Conservation (phyloP, 176 grass and related monocot species). For the Guadua angustifolia region DNA sequence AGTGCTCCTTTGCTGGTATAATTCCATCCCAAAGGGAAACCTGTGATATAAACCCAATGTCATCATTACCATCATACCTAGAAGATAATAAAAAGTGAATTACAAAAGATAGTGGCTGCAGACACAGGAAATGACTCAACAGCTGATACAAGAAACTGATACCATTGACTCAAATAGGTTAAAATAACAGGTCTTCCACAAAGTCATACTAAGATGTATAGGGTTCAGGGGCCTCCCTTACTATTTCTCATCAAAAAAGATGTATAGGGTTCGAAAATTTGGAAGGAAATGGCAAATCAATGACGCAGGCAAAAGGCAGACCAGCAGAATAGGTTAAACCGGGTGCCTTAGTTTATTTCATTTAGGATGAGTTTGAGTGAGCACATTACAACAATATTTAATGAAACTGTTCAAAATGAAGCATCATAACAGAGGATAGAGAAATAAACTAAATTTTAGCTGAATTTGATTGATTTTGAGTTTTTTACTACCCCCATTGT, state of each 20-base stretch:
- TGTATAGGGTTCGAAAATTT: background rate
- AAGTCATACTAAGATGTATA: background rate
- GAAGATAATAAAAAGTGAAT: background rate
- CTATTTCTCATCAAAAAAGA: background rate
- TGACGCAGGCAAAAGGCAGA: background rate
- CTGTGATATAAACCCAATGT: slow-evolving; percentile 45
- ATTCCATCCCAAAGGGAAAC: slow-evolving; percentile 99
- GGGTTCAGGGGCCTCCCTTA: background rate
- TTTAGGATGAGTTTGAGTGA: background rate
- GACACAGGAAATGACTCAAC: background rate
- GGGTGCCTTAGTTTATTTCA: background rate
- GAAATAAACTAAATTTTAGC: background rate
- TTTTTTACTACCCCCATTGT: background rate
- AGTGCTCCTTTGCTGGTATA: slow-evolving; percentile 87
- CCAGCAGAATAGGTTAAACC: background rate
- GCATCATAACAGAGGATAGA: background rate
- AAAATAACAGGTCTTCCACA: background rate
- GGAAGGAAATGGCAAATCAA: background rate
- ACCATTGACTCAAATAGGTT: background rate
- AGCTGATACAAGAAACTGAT: background rate
- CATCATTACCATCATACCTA: background rate
- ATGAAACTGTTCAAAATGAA: background rate
- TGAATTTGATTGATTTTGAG: background rate
- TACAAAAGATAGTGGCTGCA: slow-evolving; percentile 5
- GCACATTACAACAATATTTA: background rate